These are phyloP conservation scores for Vitis rupestris DNA, from an alignment of 164 flowering plant species.

Conservation along the genomic window DNA sequence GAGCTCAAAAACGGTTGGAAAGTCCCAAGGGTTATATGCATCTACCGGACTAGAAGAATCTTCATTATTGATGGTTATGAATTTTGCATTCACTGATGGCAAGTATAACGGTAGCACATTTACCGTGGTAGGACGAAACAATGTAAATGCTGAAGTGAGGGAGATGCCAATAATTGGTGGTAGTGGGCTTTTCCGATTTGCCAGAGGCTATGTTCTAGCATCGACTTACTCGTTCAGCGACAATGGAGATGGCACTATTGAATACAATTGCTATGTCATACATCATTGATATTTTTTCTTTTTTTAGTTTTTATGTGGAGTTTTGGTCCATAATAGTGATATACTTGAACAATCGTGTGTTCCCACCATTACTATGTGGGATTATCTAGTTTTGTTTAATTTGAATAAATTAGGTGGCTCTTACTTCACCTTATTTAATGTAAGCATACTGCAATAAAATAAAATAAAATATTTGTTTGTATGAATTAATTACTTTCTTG, in stretches of 20 bases:
- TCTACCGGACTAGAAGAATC: slow-evolving; percentile 17
- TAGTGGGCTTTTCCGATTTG: slow-evolving; percentile 25
- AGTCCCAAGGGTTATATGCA: slow-evolving; percentile 40
- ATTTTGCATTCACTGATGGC: slow-evolving; percentile 32
- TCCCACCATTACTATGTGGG: neutral
- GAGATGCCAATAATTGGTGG: slow-evolving; percentile 46
- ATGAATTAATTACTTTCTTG: no score
- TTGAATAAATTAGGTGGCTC: no score
- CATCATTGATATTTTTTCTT: neutral
- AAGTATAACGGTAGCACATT: slow-evolving; percentile 36
- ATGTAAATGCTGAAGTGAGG: slow-evolving; percentile 18
- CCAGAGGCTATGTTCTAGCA: slow-evolving; percentile 7
- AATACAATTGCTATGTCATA: slow-evolving; percentile 17
- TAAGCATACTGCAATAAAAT: no score
- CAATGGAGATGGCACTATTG: slow-evolving; percentile 8
- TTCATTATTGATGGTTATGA: slow-evolving; percentile 34
- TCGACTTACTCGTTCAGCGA: neutral
- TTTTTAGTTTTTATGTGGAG: no score
- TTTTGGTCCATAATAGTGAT: no score
- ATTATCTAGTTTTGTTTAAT: no score
- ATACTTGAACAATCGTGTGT: neutral
- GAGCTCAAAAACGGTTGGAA: slow-evolving; percentile 28
- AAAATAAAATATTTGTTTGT: no score
- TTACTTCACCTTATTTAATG: no score
- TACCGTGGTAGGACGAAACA: slow-evolving; percentile 29